These are phyloP conservation scores for Lathyrus sativus DNA, from an alignment of 306 rosid species.

Conservation along the genomic window DNA sequence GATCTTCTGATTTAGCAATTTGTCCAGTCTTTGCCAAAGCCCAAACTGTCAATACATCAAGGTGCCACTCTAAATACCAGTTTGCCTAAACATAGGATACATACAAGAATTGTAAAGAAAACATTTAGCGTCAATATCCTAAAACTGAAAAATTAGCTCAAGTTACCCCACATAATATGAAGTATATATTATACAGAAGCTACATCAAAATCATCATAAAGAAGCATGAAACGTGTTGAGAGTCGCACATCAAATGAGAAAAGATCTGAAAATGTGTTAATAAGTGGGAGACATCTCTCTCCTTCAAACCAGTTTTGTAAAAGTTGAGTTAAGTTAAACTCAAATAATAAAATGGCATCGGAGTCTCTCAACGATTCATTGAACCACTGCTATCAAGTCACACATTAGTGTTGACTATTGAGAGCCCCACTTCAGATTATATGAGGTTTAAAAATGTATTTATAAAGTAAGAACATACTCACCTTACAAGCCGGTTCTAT, in stretches of 20 bases:
- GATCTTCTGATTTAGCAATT: slow-evolving; percentile 62
- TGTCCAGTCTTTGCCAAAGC: slow-evolving; percentile 65
- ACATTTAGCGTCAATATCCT: slow-evolving; percentile 15
- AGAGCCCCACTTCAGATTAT: too few relatives aligned
- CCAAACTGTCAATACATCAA: slow-evolving; percentile 70
- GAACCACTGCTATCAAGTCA: too few relatives aligned
- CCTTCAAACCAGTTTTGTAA: too few relatives aligned
- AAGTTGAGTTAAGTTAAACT: too few relatives aligned
- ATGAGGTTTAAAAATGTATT: too few relatives aligned
- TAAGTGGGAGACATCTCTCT: too few relatives aligned
- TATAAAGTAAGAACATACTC: too few relatives aligned
- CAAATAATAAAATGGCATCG: too few relatives aligned
- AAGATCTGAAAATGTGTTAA: not conserved
- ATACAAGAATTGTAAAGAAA: slow-evolving; percentile 24
- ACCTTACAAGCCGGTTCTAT: too few relatives aligned
- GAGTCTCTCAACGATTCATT: too few relatives aligned
- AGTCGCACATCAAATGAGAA: too few relatives aligned
- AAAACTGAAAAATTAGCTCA: slow-evolving; percentile 1
- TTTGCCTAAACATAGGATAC: slow-evolving; percentile 51
- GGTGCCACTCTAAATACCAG: slow-evolving; percentile 85
- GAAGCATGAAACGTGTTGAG: not conserved
- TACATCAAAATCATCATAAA: slow-evolving; percentile 31
- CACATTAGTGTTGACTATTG: too few relatives aligned
- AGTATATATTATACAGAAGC: slow-evolving; percentile 9
- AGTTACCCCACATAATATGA: slow-evolving; percentile 13